Evolutionary conservation across 768 basidiomycete genomes (phyloP).

Genomic region (Boletus reticuloceps): DNA sequence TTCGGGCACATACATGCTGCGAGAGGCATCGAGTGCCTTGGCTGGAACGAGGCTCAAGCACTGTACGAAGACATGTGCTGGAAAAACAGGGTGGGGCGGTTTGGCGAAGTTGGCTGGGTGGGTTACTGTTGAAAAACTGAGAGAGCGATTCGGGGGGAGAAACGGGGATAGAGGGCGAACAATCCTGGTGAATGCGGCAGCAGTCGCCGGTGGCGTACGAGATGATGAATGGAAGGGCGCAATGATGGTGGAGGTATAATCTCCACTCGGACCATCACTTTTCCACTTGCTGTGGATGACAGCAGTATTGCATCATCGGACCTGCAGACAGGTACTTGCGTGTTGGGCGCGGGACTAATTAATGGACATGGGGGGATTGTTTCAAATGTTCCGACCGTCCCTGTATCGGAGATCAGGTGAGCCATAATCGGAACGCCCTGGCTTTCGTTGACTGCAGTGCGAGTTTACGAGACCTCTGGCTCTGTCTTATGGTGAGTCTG

Average conservation of each 20-base stretch:
- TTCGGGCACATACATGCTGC: conserved; percentile 12
- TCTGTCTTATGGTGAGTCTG: no score
- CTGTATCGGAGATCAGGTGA: no score
- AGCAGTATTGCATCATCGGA: not conserved
- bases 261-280: not conserved
- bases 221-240: conserved; percentile 9
- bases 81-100: not conserved
- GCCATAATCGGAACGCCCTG: no score
- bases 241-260: not conserved
- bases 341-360: no score
- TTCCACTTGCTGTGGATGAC: not conserved
- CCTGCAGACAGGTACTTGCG: no score
- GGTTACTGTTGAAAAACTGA: not conserved
- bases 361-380: no score
- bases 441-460: no score
- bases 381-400: no score
- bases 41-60: conserved; percentile 2
- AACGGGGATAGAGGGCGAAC: not conserved
- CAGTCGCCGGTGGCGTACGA: not conserved
- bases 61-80: conserved; percentile 6
- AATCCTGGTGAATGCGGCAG: conserved; percentile 5
- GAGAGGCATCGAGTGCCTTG: not conserved
- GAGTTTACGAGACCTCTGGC: no score
- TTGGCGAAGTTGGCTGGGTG: not conserved
- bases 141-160: not conserved